Evolutionary conservation across 495 filamentous ascomycete species (phyloP).

Genomic region (Bathelium albidoporum): DNA sequence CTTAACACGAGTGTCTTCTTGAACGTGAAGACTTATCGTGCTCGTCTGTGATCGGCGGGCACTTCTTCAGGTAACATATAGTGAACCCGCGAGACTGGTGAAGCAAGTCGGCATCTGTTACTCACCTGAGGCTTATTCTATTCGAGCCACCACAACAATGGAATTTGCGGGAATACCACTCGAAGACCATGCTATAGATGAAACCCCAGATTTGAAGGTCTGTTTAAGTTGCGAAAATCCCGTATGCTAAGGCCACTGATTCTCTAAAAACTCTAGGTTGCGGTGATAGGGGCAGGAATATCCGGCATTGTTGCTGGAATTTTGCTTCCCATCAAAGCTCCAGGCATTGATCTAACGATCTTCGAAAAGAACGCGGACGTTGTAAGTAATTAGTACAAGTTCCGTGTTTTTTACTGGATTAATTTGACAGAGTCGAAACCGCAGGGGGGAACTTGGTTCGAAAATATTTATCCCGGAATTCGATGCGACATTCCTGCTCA

Average conservation of each 20-base stretch:
- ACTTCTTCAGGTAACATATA: no score
- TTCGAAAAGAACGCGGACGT: conserved; percentile 48
- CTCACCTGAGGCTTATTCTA: no score
- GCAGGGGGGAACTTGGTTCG: conserved; percentile 47
- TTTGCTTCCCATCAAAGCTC: conserved; percentile 41
- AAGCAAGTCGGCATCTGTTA: no score
- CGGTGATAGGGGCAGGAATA: conserved; percentile 44
- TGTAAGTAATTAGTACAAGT: no score
- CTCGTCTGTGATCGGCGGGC: no score
- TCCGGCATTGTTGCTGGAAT: conserved; percentile 41
- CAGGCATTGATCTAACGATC: conserved; percentile 42
- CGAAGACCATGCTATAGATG: conserved; percentile 1
- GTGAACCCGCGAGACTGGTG: no score
- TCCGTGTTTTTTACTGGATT: neutral
- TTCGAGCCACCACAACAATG: no score
- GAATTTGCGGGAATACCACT: no score
- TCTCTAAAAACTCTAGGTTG: conserved; percentile 28
- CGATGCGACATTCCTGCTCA: conserved; percentile 61
- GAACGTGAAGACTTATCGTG: no score
- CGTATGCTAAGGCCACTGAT: neutral
- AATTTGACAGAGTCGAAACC: neutral
- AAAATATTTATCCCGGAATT: conserved; percentile 51
- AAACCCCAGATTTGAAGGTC: neutral
- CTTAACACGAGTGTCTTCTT: no score
- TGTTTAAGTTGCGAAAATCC: neutral